Percentiles rank a stretch among this genome's conserved stretches.
These are phyloP conservation scores for Durotheca rogersii DNA, from an alignment of 495 filamentous ascomycete genomes.

Conservation along the genomic window DNA sequence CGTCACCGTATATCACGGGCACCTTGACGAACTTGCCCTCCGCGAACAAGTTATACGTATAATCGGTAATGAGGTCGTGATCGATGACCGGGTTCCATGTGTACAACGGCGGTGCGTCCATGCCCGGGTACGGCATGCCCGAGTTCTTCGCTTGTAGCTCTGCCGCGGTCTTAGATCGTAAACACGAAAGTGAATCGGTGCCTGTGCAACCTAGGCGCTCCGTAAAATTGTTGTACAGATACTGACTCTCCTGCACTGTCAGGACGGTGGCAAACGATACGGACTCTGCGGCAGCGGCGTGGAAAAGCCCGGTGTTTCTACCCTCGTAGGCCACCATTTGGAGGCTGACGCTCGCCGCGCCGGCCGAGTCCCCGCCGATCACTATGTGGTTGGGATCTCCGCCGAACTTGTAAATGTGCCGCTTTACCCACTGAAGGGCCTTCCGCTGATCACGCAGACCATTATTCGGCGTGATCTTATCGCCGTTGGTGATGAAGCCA, in stretches of 20 bases:
- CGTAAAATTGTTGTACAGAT: slow-evolving; percentile 64
- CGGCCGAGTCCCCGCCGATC: slow-evolving; percentile 67
- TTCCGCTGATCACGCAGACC: slow-evolving; percentile 67
- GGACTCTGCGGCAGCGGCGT: slow-evolving; percentile 63
- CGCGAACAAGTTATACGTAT: slow-evolving; percentile 60
- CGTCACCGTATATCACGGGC: slow-evolving; percentile 69
- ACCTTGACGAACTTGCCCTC: slow-evolving; percentile 64
- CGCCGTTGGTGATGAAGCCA: slow-evolving; percentile 34
- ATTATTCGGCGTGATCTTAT: slow-evolving; percentile 49
- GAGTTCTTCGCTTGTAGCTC: slow-evolving; percentile 56
- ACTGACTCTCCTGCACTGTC: slow-evolving; percentile 61
- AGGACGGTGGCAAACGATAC: slow-evolving; percentile 64
- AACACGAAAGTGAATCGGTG: slow-evolving; percentile 56
- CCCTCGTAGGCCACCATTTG: slow-evolving; percentile 42
- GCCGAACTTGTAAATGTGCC: slow-evolving; percentile 66
- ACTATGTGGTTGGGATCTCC: slow-evolving; percentile 64
- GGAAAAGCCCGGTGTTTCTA: slow-evolving; percentile 57
- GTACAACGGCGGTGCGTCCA: slow-evolving; percentile 51
- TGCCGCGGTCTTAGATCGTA: slow-evolving; percentile 52
- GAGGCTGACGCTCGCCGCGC: slow-evolving; percentile 46
- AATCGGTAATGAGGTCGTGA: slow-evolving; percentile 56
- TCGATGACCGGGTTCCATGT: slow-evolving; percentile 63
- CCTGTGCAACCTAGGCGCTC: slow-evolving; percentile 54
- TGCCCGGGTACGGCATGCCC: slow-evolving; percentile 56
- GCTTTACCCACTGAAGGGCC: slow-evolving; percentile 71